These are phyloP conservation scores for Dendrothele bispora DNA, from an alignment of 768 basidiomycete genomes.

Conservation along the genomic window DNA sequence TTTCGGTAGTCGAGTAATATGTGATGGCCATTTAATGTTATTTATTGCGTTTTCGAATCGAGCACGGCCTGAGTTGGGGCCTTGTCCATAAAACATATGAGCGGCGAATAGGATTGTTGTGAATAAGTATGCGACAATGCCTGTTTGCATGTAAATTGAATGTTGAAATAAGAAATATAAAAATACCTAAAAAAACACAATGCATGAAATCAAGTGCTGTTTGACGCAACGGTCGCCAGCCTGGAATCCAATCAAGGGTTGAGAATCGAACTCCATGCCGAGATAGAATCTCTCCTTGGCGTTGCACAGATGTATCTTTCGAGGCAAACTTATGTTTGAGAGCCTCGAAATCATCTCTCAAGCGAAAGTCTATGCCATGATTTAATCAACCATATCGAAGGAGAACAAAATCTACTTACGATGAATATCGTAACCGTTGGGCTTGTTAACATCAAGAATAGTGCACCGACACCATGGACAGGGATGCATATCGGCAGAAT, in stretches of 20 bases:
- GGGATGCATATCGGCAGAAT: slow-evolving; percentile 23
- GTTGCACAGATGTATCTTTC: slow-evolving; percentile 1
- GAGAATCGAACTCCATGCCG: slow-evolving; percentile 22
- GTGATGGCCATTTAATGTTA: slow-evolving; percentile 26
- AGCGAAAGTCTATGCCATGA: background rate
- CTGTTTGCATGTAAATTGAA: slow-evolving; percentile 4
- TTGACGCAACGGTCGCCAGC: slow-evolving; percentile 24
- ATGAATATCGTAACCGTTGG: slow-evolving; percentile 10
- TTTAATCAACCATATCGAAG: slow-evolving; percentile 1
- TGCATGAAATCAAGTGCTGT: slow-evolving; percentile 32
- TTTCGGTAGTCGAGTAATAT: slow-evolving; percentile 29
- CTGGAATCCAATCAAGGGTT: slow-evolving; percentile 21
- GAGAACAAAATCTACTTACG: background rate
- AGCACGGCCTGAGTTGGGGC: slow-evolving; percentile 19
- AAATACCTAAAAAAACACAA: slow-evolving; percentile 23
- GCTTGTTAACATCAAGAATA: slow-evolving; percentile 19
- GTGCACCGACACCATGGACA: slow-evolving; percentile 22
- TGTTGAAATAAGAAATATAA: background rate
- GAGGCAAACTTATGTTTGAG: slow-evolving; percentile 15
- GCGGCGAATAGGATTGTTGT: slow-evolving; percentile 18
- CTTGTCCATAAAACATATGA: slow-evolving; percentile 23
- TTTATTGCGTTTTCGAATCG: slow-evolving; percentile 26
- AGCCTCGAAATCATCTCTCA: slow-evolving; percentile 13
- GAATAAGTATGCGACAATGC: slow-evolving; percentile 21
- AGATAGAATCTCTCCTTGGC: slow-evolving; percentile 16